Conservation (phyloP, 129 eudicot genomes). For the Saposhnikovia divaricata region DNA sequence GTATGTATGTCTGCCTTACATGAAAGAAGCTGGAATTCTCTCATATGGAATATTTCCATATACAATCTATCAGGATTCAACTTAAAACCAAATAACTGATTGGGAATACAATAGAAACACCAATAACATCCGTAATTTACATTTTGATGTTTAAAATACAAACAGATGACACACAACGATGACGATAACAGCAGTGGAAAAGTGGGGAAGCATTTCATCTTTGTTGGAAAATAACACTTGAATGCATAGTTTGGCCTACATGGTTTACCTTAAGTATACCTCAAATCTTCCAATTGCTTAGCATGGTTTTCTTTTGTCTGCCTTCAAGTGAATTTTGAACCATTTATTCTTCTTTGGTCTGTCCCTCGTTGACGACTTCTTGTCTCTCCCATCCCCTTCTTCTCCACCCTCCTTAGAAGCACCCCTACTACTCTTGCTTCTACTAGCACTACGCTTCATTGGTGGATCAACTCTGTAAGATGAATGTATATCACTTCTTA, state of each 20-base stretch:
- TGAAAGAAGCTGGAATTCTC: neutral
- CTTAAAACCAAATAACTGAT: neutral
- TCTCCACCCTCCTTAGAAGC: slow-evolving; percentile 47
- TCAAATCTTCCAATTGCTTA: slow-evolving; percentile 20
- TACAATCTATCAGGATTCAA: neutral
- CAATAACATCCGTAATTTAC: neutral
- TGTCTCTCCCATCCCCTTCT: slow-evolving; percentile 34
- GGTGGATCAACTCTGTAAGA: slow-evolving; percentile 60
- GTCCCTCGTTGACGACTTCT: slow-evolving; percentile 44
- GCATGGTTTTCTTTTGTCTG: slow-evolving; percentile 78
- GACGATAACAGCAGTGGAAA: neutral
- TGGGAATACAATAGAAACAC: neutral
- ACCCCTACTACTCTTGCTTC: slow-evolving; percentile 42
- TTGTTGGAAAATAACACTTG: slow-evolving; percentile 7
- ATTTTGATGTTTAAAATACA: neutral
- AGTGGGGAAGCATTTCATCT: slow-evolving; percentile 9
- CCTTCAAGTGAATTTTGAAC: slow-evolving; percentile 82
- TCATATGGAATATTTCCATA: no score
- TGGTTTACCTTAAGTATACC: slow-evolving; percentile 2
- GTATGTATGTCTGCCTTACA: neutral
- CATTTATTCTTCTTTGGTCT: slow-evolving; percentile 72
- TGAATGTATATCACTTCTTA: slow-evolving; percentile 76
- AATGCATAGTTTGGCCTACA: slow-evolving; percentile 13
- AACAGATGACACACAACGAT: neutral
- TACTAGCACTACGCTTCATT: slow-evolving; percentile 46